These are phyloP conservation scores for Aureobasidium sp. DNA, from an alignment of 2,329 filamentous ascomycete genomes.

Conservation along the genomic window DNA sequence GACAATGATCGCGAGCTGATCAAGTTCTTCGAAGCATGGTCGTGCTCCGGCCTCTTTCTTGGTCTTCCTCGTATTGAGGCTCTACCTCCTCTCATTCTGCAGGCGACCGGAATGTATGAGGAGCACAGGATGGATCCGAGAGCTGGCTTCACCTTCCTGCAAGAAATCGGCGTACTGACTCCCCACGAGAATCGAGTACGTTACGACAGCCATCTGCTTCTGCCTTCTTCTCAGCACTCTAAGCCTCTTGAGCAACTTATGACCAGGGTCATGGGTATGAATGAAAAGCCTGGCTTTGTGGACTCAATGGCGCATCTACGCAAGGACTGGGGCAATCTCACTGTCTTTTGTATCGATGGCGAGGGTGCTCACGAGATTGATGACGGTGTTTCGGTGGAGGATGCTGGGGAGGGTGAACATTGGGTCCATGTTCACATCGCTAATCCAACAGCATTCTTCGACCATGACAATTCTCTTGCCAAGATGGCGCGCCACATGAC, in stretches of 20 bases:
- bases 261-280: slow-evolving; percentile 25
- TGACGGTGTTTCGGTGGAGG: slow-evolving; percentile 68
- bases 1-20: slow-evolving; percentile 51
- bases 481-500: slow-evolving; percentile 55
- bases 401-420: slow-evolving; percentile 39
- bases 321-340: slow-evolving; percentile 52
- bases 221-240: slow-evolving; percentile 43
- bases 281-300: slow-evolving; percentile 31
- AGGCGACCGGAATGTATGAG: slow-evolving; percentile 55
- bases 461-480: slow-evolving; percentile 51
- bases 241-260: slow-evolving; percentile 39
- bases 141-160: slow-evolving; percentile 59
- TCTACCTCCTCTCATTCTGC: slow-evolving; percentile 58
- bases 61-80: slow-evolving; percentile 49
- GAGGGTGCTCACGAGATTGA: slow-evolving; percentile 64
- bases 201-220: slow-evolving; percentile 50
- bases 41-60: slow-evolving; percentile 50
- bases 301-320: slow-evolving; percentile 54
- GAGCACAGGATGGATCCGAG: slow-evolving; percentile 41
- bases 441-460: slow-evolving; percentile 66
- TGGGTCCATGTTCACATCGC: slow-evolving; percentile 77
- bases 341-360: slow-evolving; percentile 68
- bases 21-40: slow-evolving; percentile 63
- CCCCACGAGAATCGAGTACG: slow-evolving; percentile 64
- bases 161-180: slow-evolving; percentile 65